Evolutionary conservation across 2,329 filamentous ascomycete genomes (phyloP), one percentile per base, ranked within the genome.

Genomic region (Phaeosphaeriaceae sp.): DNA sequence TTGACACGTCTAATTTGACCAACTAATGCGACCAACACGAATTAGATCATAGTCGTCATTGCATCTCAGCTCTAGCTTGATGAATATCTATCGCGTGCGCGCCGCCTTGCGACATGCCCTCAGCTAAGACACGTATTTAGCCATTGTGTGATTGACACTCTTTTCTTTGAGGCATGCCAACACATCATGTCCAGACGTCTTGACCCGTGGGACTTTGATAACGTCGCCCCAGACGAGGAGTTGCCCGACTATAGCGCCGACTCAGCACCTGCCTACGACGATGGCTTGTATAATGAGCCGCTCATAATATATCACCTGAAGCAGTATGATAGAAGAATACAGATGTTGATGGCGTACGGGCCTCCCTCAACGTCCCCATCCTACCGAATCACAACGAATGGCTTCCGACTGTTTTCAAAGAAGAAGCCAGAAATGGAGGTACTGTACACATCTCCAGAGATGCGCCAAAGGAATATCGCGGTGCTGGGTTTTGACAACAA

Each of bases 361-460:
- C 42, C 58, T 4, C 44, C 50, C 11, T 23, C 51, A 5, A 48
- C 50, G 7, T 42, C 57, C 23, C 11, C 23, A 6, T 62, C 63
- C 11, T 71, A 68, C 52, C 61, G 66, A n/a, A 53, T 70, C 15
- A 56, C 58, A 12, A 59, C 57, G 17, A 59, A 66, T 28, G 50
- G 52, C 28, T 57, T 61, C 30, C 61, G 63, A 7, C 34, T 67
- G 30, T 68, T 72, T 46, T 69, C 66, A 2, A 71, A 70, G 58
- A 70, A 70, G 57, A 72, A 64, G 46, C 58, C 68, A 2, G 66
- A 71, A 35, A 63, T 69, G 52, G 61, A 71, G 33, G 45, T 72
- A 23, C 47, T 64, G 8, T 60, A 65, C 23, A 61, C 60, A 4
- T 39, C 41, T 3, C 50, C 42, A 26, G 60, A 54, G n/a, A 46